These are phyloP conservation scores for Lojkania enalia DNA, from an alignment of 2,329 filamentous ascomycete species.

Conservation along the genomic window DNA sequence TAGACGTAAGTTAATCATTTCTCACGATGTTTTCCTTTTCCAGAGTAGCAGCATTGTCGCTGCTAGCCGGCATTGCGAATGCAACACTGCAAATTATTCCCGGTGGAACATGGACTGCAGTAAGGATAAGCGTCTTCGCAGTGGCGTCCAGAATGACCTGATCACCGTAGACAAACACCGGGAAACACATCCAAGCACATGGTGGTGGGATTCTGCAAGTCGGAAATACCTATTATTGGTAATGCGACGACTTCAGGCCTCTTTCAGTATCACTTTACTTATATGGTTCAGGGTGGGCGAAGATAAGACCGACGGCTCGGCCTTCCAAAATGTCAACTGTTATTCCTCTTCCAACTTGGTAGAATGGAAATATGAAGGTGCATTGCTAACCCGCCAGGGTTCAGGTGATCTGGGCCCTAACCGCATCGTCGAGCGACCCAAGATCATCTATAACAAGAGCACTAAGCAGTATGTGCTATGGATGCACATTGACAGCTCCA, in stretches of 20 bases:
- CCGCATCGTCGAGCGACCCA: slow-evolving; percentile 68
- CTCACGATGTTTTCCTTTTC: slow-evolving; percentile 24
- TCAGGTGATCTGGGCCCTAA: slow-evolving; percentile 63
- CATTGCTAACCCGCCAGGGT: slow-evolving; percentile 58
- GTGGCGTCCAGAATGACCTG: background rate
- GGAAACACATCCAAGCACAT: slow-evolving; percentile 67
- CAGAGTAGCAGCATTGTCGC: slow-evolving; percentile 7
- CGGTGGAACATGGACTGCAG: slow-evolving; percentile 46
- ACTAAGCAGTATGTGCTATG: slow-evolving; percentile 69
- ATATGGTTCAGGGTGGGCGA: slow-evolving; percentile 61
- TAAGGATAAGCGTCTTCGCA: slow-evolving; percentile 13
- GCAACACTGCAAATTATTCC: slow-evolving; percentile 45
- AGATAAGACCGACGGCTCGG: slow-evolving; percentile 65
- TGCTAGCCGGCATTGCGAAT: slow-evolving; percentile 24
- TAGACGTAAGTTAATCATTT: background rate
- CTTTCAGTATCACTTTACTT: background rate
- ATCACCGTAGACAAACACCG: slow-evolving; percentile 43
- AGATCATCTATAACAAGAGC: slow-evolving; percentile 68
- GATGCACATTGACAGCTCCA: slow-evolving; percentile 66
- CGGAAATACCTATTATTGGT: slow-evolving; percentile 61
- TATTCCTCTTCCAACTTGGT: slow-evolving; percentile 66
- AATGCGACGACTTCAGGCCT: no score
- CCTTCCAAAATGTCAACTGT: slow-evolving; percentile 69
- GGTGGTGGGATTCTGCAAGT: slow-evolving; percentile 66
- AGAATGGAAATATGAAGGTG: slow-evolving; percentile 65